phyloP scores from a whole-genome alignment of 1,284 basidiomycete genomes.

The Marasmius sp. region DNA sequence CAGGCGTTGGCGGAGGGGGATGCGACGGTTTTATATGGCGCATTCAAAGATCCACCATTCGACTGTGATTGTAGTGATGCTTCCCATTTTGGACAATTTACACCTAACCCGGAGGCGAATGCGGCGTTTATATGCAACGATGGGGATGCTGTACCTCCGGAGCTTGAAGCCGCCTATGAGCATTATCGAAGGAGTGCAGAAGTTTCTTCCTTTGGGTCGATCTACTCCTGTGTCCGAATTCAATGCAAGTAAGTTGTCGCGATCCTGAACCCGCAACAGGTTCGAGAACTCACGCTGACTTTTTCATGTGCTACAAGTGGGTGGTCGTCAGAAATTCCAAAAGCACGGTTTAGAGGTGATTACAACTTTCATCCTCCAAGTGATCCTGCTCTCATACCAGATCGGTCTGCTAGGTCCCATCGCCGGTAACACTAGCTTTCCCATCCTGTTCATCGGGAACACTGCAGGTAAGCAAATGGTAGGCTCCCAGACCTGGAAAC shows the following conservation, averaged over 20 bases:
- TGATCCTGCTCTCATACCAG: neutral
- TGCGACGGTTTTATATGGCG: constrained; percentile 10
- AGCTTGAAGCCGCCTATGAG: constrained; percentile 4
- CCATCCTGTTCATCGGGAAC: constrained; percentile 12
- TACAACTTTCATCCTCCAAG: neutral
- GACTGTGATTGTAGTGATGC: neutral
- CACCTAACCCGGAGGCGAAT: constrained; percentile 5
- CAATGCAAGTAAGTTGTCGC: constrained; percentile 12
- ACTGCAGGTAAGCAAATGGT: constrained; percentile 7
- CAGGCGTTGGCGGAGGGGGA: constrained; percentile 14
- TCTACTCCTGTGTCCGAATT: constrained; percentile 10
- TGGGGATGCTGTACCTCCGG: constrained; percentile 3
- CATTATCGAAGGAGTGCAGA: constrained; percentile 9
- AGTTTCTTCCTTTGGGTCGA: constrained; percentile 9
- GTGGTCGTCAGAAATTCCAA: constrained; percentile 7
- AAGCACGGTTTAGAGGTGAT: constrained; percentile 13
- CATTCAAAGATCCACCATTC: constrained; percentile 5
- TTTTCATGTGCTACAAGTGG: constrained; percentile 10
- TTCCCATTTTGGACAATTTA: neutral
- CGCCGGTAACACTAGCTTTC: constrained; percentile 11
- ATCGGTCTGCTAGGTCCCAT: constrained; percentile 6
- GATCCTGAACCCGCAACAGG: neutral
- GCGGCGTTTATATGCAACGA: constrained; percentile 17
- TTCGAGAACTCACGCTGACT: too few species aligned
- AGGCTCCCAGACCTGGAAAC: neutral